These are phyloP conservation scores for Coelastrella sp. DNA, from an alignment of 139 green algal species.

Conservation along the genomic window DNA sequence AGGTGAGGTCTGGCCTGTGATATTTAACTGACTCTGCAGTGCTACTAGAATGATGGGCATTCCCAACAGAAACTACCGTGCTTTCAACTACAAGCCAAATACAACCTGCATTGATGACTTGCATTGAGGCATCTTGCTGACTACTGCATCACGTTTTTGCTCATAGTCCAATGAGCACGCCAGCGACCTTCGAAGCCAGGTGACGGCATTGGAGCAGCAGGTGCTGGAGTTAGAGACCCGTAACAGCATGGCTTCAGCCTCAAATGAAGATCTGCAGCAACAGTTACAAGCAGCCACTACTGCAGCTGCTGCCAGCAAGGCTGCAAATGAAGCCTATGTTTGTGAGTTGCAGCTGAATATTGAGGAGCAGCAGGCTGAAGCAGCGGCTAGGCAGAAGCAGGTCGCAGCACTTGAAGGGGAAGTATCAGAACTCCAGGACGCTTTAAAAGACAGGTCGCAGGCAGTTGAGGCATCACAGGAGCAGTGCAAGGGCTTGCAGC, in stretches of 20 bases:
- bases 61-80: no score
- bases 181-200: constrained; percentile 1
- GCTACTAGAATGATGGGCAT: no score
- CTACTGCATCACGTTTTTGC: no score
- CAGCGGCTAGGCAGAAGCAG: background rate
- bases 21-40: background rate
- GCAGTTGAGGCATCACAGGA: constrained; percentile 12
- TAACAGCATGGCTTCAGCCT: background rate
- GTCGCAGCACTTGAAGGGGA: background rate
- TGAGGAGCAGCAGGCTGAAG: constrained; percentile 20
- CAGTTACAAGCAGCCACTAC: constrained; percentile 1
- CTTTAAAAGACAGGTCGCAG: background rate
- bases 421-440: constrained; percentile 27
- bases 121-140: background rate
- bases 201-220: constrained; percentile 24
- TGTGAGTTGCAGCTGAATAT: constrained; percentile 38
- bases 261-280: constrained; percentile 36
- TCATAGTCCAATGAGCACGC: constrained; percentile 28
- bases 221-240: background rate
- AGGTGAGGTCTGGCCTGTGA: background rate
- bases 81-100: no score
- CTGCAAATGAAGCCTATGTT: background rate
- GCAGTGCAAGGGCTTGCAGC: constrained; percentile 21
- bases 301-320: background rate
- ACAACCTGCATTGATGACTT: background rate